Evolutionary conservation across 1,284 basidiomycete species (phyloP).

Genomic region (Boletellus deceptivus): DNA sequence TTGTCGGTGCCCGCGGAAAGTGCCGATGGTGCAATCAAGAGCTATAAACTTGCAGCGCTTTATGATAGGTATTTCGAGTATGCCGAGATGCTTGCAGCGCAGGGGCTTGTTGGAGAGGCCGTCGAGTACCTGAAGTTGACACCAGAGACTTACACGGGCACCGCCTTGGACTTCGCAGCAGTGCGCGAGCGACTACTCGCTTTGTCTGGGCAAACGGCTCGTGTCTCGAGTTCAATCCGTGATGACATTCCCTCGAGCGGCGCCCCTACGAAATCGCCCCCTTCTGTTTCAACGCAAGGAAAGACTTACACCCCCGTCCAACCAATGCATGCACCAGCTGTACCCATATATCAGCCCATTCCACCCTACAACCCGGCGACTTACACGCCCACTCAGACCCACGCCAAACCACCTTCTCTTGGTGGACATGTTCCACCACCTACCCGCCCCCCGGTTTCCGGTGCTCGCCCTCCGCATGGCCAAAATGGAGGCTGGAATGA

Average conservation of each 20-base stretch:
- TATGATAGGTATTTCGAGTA: conserved; percentile 98
- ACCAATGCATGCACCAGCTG: conserved; percentile 4
- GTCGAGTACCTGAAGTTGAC: conserved; percentile 79
- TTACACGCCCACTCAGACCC: conserved; percentile 25
- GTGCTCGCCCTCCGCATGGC: conserved; percentile 46
- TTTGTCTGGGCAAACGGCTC: conserved; percentile 39
- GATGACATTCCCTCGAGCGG: conserved; percentile 27
- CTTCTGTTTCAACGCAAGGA: conserved; percentile 13
- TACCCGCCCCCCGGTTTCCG: conserved; percentile 22
- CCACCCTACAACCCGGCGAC: conserved; percentile 25
- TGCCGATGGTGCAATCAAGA: conserved; percentile 51
- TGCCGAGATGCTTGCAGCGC: conserved; percentile 86
- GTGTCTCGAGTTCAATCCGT: conserved; percentile 22
- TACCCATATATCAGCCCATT: conserved; percentile 2
- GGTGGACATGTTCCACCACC: conserved; percentile 24
- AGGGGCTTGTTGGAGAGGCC: conserved; percentile 86
- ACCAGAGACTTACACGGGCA: conserved; percentile 76
- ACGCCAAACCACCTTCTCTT: conserved; percentile 14
- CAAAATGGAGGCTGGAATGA: conserved; percentile 93
- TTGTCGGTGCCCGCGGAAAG: conserved; percentile 39
- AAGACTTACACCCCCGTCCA: conserved; percentile 13
- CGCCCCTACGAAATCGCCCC: conserved; percentile 10
- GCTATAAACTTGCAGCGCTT: conserved; percentile 82
- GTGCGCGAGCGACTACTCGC: conserved; percentile 62
- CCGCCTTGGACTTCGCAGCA: conserved; percentile 55